Evolutionary conservation across 306 rosid species (phyloP).

Genomic region (Cucumis melo): DNA sequence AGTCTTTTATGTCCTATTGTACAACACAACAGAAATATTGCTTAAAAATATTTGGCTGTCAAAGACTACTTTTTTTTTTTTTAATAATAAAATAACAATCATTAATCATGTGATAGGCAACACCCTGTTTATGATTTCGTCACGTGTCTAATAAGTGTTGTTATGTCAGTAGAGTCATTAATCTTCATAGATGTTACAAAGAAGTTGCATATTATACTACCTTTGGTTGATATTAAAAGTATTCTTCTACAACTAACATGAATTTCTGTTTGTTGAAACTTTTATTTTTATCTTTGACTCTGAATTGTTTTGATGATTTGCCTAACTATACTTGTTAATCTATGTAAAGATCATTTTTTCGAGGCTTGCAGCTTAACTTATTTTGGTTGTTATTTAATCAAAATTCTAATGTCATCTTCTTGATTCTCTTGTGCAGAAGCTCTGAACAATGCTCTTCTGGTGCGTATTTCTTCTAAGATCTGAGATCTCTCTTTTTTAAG

Average conservation of each 20-base stretch:
- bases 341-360: not conserved
- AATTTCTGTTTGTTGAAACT: not conserved
- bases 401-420: not conserved
- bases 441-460: conserved; percentile 44
- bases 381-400: not conserved
- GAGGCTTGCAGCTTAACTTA: not conserved
- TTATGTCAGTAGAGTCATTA: not conserved
- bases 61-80: not conserved
- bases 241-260: not conserved
- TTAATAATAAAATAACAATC: too few species aligned
- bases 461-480: conserved; percentile 24
- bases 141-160: not conserved
- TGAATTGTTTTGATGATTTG: not conserved
- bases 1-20: not conserved
- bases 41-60: not conserved
- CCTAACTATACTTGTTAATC: not conserved
- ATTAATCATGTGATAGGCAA: not conserved
- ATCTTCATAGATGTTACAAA: not conserved
- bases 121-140: not conserved
- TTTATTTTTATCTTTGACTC: not conserved
- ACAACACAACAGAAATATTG: not conserved
- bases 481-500: conserved; percentile 1
- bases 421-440: conserved; percentile 42
- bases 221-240: not conserved
- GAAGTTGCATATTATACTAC: not conserved